Conservation (phyloP, 2,329 filamentous ascomycete genomes). For the Fusarium sp. region DNA sequence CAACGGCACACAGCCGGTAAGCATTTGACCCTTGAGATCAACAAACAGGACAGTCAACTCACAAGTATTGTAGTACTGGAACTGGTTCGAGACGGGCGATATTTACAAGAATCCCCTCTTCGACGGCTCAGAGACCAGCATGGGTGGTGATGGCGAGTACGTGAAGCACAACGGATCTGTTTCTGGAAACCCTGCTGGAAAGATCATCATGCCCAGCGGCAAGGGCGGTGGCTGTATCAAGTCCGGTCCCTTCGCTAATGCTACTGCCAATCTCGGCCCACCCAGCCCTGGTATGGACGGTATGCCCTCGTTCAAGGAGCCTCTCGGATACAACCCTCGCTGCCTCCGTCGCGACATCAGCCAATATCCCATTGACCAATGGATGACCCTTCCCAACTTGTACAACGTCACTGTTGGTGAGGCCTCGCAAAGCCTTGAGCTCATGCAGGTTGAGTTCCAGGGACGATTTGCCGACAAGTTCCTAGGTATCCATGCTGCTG, state of each 20-base stretch:
- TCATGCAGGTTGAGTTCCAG: constrained; percentile 14
- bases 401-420: constrained; percentile 3
- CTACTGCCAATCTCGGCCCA: constrained; percentile 1
- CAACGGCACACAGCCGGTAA: constrained; percentile 10
- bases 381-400: constrained; percentile 2
- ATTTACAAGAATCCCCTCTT: not conserved
- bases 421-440: not conserved
- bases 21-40: fast-evolving
- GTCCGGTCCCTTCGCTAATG: not conserved
- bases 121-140: constrained; percentile 11
- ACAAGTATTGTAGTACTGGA: not conserved
- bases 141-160: constrained; percentile 15
- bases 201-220: not conserved
- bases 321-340: constrained; percentile 4
- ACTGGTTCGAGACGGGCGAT: constrained; percentile 15
- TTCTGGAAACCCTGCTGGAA: not conserved
- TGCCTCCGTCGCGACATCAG: constrained; percentile 5
- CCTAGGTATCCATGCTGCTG: constrained; percentile 3
- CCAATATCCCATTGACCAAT: not conserved
- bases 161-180: constrained; percentile 8
- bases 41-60: fast-evolving
- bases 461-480: constrained; percentile 4
- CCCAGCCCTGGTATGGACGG: constrained; percentile 5
- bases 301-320: not conserved
- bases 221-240: not conserved